Evolutionary conservation across 2,329 filamentous ascomycete genomes (phyloP).

Genomic region (Diaporthe humulicola): DNA sequence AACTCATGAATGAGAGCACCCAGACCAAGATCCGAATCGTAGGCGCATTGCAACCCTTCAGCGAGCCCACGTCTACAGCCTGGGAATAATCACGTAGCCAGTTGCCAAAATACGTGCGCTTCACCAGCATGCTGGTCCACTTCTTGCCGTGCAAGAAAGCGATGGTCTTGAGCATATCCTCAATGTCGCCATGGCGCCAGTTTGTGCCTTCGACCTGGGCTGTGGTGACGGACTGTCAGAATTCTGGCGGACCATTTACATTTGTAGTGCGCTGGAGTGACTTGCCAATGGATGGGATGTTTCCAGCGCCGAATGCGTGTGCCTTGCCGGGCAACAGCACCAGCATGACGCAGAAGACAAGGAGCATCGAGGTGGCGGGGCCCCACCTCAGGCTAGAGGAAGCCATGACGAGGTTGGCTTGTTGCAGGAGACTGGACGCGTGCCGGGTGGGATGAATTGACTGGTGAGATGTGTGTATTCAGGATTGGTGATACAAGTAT

Average conservation of each 20-base stretch:
- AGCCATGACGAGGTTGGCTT: slow-evolving; percentile 56
- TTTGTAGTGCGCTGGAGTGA: slow-evolving; percentile 42
- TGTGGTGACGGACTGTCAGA: slow-evolving; percentile 12
- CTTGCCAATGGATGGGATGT: slow-evolving; percentile 73
- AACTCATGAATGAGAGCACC: slow-evolving; percentile 85
- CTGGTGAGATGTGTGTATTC: neutral
- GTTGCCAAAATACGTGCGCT: slow-evolving; percentile 87
- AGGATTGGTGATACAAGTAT: neutral
- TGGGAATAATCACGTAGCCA: slow-evolving; percentile 90
- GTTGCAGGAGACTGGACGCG: neutral
- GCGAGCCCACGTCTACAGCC: slow-evolving; percentile 82
- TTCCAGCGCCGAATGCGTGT: slow-evolving; percentile 76
- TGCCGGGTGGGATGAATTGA: neutral
- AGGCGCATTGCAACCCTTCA: slow-evolving; percentile 83
- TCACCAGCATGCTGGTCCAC: slow-evolving; percentile 84
- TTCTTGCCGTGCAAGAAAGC: slow-evolving; percentile 85
- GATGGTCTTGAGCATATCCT: slow-evolving; percentile 77
- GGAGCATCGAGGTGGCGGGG: slow-evolving; percentile 57
- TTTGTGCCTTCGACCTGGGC: slow-evolving; percentile 75
- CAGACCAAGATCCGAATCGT: slow-evolving; percentile 84
- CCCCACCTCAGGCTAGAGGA: slow-evolving; percentile 61
- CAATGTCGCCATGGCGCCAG: slow-evolving; percentile 75
- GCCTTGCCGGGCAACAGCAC: slow-evolving; percentile 69
- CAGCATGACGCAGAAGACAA: slow-evolving; percentile 66
- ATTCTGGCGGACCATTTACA: too few relatives aligned